phyloP scores from a whole-genome alignment of 176 grass and related monocot genomes.

The Alloteropsis semialata region DNA sequence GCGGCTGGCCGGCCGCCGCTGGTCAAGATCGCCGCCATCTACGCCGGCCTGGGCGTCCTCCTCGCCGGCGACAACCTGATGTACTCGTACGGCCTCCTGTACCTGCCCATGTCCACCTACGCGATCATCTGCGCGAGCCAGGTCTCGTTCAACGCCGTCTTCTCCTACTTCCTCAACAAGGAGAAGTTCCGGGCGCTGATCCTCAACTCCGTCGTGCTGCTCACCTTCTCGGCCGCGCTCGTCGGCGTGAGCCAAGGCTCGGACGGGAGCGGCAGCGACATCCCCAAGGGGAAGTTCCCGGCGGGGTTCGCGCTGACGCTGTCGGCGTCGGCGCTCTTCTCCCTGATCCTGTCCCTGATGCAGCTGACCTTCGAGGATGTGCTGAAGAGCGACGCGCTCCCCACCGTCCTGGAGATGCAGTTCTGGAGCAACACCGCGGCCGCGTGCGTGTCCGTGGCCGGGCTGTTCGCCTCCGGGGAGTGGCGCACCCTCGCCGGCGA shows the following conservation, averaged over 20 bases:
- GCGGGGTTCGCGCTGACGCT: constrained; percentile 51
- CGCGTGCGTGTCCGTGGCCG: constrained; percentile 39
- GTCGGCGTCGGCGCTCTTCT: constrained; percentile 51
- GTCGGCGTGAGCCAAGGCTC: constrained; percentile 35
- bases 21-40: constrained; percentile 37
- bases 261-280: constrained; percentile 13
- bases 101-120: constrained; percentile 65
- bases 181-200: constrained; percentile 54
- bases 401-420: constrained; percentile 53
- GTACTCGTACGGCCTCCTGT: constrained; percentile 72
- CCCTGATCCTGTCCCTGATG: constrained; percentile 66
- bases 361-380: constrained; percentile 68
- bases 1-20: constrained; percentile 17
- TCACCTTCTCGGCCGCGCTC: constrained; percentile 67
- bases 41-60: constrained; percentile 50
- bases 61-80: constrained; percentile 56
- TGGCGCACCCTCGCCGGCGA: constrained; percentile 43
- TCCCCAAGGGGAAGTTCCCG: constrained; percentile 34
- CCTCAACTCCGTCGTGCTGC: constrained; percentile 65
- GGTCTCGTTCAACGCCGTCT: constrained; percentile 70
- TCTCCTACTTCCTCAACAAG: constrained; percentile 69
- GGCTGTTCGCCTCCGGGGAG: constrained; percentile 59
- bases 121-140: constrained; percentile 52
- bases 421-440: constrained; percentile 53
- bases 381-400: constrained; percentile 38